Evolutionary conservation across 768 basidiomycete genomes (phyloP).

Genomic region (Russula abietina): DNA sequence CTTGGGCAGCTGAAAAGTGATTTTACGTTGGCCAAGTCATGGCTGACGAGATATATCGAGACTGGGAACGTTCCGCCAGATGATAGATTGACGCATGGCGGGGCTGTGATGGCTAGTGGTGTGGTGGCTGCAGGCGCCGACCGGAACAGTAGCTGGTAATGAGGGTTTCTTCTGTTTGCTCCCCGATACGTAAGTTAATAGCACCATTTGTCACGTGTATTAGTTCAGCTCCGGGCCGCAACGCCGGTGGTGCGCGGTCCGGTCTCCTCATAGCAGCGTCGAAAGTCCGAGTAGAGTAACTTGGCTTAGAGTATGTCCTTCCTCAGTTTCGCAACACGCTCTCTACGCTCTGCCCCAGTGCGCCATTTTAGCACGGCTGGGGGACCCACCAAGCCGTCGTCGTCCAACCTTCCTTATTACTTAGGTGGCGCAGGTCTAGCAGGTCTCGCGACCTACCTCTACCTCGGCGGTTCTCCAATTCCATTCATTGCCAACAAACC

Average conservation of each 20-base stretch:
- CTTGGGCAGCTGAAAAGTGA: not conserved
- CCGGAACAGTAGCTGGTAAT: not conserved
- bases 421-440: conserved; percentile 40
- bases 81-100: not conserved
- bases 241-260: too few species aligned
- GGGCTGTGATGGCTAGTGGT: not conserved
- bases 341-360: conserved; percentile 25
- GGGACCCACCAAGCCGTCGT: conserved; percentile 40
- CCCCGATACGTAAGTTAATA: not conserved
- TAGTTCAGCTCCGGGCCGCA: too few species aligned
- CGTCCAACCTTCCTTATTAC: conserved; percentile 43
- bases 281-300: too few species aligned
- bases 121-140: not conserved
- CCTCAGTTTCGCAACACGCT: conserved; percentile 24
- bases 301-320: conserved; percentile 27
- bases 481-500: conserved; percentile 21
- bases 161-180: not conserved
- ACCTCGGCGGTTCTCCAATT: conserved; percentile 37
- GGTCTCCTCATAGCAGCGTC: too few species aligned
- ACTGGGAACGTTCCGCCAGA: conserved; percentile 13
- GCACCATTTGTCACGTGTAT: too few species aligned
- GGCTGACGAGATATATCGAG: conserved; percentile 12
- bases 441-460: conserved; percentile 42
- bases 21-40: conserved; percentile 3
- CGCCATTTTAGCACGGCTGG: conserved; percentile 44